Evolutionary conservation across 768 basidiomycete genomes (phyloP).

Genomic region (Boletus sp.): DNA sequence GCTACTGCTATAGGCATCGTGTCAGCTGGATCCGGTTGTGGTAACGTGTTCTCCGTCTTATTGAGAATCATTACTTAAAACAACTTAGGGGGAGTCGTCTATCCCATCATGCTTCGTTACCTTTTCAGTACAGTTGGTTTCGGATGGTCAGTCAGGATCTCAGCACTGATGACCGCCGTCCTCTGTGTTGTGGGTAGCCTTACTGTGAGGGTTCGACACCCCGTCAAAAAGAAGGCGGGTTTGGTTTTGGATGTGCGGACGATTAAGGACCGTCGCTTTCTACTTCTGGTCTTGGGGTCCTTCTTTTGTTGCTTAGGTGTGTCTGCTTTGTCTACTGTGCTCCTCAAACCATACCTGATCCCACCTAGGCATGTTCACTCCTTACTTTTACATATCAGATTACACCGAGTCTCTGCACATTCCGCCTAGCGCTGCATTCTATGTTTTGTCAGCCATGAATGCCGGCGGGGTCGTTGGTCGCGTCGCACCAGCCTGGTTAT

Average conservation of each 20-base stretch:
- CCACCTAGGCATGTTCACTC: conserved; percentile 61
- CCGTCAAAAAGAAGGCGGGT: conserved; percentile 15
- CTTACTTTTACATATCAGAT: conserved; percentile 67
- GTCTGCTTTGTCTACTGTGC: conserved; percentile 18
- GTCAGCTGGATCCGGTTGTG: conserved; percentile 65
- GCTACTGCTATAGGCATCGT: conserved; percentile 73
- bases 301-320: conserved; percentile 60
- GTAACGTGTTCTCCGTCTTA: conserved; percentile 31
- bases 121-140: conserved; percentile 59
- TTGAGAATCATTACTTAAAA: conserved; percentile 22
- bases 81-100: conserved; percentile 61
- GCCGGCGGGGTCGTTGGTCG: conserved; percentile 66
- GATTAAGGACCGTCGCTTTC: conserved; percentile 51
- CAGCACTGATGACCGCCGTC: conserved; percentile 48
- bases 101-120: conserved; percentile 59
- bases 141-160: conserved; percentile 60
- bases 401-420: conserved; percentile 47
- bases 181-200: conserved; percentile 48
- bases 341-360: background rate
- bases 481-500: conserved; percentile 58
- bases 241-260: conserved; percentile 25
- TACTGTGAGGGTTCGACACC: conserved; percentile 40
- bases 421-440: conserved; percentile 43
- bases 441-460: conserved; percentile 65
- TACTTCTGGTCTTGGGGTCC: conserved; percentile 53